Conservation (phyloP, 495 filamentous ascomycete genomes). For the Penicillium riverlandense region DNA sequence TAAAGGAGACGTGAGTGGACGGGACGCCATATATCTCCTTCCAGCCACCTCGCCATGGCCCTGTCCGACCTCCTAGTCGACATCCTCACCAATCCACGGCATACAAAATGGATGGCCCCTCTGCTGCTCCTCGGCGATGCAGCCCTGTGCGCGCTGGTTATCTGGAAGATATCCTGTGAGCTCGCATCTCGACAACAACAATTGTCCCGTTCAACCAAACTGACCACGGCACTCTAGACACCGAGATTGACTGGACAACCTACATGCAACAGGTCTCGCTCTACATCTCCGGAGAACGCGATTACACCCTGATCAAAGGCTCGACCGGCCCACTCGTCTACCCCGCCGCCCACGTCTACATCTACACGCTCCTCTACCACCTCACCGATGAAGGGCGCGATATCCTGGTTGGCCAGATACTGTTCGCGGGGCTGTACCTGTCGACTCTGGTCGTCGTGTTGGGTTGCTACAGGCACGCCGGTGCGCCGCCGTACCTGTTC, state of each 20-base stretch:
- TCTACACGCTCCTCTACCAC: conserved; percentile 72
- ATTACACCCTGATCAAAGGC: conserved; percentile 80
- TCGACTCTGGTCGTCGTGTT: conserved; percentile 67
- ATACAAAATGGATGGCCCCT: conserved; percentile 58
- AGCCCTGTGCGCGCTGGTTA: conserved; percentile 63
- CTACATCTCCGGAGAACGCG: conserved; percentile 73
- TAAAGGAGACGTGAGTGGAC: too few relatives aligned
- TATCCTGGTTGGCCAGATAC: conserved; percentile 69
- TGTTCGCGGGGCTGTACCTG: conserved; percentile 77
- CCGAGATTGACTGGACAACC: conserved; percentile 94
- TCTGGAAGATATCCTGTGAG: conserved; percentile 84
- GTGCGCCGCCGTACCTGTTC: conserved; percentile 81
- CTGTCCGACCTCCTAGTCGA: conserved; percentile 15
- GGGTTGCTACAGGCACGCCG: conserved; percentile 70
- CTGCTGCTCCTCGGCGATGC: conserved; percentile 68
- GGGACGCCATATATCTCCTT: background rate
- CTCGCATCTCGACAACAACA: background rate
- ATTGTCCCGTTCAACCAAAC: conserved; percentile 3
- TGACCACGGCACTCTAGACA: conserved; percentile 53
- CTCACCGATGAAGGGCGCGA: conserved; percentile 70
- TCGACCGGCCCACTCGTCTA: conserved; percentile 92
- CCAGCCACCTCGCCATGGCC: conserved; percentile 18
- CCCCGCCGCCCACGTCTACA: conserved; percentile 87
- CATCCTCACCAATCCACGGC: conserved; percentile 42
- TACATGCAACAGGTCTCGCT: conserved; percentile 92